A percentile compares a stretch with the other conserved stretches of the same genome.
Conservation (phyloP, 352 stramenopile species). For the Saprolegnia diclina region DNA sequence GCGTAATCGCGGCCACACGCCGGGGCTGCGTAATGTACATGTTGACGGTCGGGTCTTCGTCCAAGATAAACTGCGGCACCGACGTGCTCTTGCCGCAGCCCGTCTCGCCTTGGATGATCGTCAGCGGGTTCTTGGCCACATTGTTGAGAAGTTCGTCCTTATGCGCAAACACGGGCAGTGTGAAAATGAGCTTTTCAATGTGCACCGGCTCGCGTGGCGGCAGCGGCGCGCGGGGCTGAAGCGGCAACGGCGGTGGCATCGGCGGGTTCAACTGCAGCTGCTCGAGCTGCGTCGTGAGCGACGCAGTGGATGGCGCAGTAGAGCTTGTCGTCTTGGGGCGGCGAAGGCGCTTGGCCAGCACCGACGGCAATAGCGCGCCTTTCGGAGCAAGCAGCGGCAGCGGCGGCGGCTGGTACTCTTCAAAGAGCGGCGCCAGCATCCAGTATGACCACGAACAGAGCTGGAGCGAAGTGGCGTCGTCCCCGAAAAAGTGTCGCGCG, state of each 20-base stretch:
- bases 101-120: conserved; percentile 90
- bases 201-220: not conserved
- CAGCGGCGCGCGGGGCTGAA: not conserved
- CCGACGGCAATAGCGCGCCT: not conserved
- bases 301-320: too few species aligned
- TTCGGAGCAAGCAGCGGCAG: not conserved
- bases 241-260: not conserved
- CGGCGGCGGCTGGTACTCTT: not conserved
- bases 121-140: conserved; percentile 76
- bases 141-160: conserved; percentile 81
- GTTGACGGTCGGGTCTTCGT: conserved; percentile 67
- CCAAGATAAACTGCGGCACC: conserved; percentile 91
- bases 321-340: not conserved
- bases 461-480: not conserved
- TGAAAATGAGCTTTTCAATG: conserved; percentile 46
- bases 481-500: not conserved
- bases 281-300: not conserved
- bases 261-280: not conserved
- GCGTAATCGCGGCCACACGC: conserved; percentile 88
- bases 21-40: conserved; percentile 95
- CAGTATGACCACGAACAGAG: not conserved
- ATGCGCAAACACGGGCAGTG: conserved; percentile 84
- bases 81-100: conserved; percentile 96
- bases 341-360: not conserved
- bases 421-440: not conserved